These are phyloP conservation scores for Cucumis hystrix DNA, from an alignment of 306 rosid genomes.

Conservation along the genomic window DNA sequence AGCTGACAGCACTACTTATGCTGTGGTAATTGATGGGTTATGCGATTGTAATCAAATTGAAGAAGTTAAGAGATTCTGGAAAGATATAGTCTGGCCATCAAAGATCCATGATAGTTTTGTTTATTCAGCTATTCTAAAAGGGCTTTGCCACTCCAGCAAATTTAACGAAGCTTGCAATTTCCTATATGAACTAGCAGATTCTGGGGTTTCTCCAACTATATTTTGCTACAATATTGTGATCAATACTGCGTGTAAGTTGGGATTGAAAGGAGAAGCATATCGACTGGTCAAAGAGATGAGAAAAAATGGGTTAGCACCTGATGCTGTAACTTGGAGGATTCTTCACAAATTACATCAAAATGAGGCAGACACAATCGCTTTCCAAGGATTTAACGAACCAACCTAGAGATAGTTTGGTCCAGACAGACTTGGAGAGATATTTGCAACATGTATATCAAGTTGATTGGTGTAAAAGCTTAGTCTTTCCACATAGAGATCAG, in stretches of 20 bases:
- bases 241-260: conserved; percentile 48
- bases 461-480: neutral
- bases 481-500: neutral
- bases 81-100: conserved; percentile 75
- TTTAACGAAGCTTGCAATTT: conserved; percentile 67
- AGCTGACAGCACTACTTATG: conserved; percentile 44
- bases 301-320: conserved; percentile 60
- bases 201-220: conserved; percentile 63
- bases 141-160: conserved; percentile 43
- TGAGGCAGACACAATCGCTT: conserved; percentile 1
- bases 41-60: conserved; percentile 45
- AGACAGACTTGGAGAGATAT: neutral
- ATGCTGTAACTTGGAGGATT: conserved; percentile 84
- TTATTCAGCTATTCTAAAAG: conserved; percentile 66
- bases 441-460: neutral
- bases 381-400: conserved; percentile 19
- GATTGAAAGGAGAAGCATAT: conserved; percentile 52
- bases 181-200: conserved; percentile 66
- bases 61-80: conserved; percentile 71
- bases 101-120: conserved; percentile 60
- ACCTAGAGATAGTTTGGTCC: neutral
- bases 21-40: conserved; percentile 55
- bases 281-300: conserved; percentile 67
- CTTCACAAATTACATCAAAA: conserved; percentile 47
- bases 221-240: conserved; percentile 66